These are phyloP conservation scores for Phytophthora litchii DNA, from an alignment of 352 stramenopile species.

Conservation along the genomic window DNA sequence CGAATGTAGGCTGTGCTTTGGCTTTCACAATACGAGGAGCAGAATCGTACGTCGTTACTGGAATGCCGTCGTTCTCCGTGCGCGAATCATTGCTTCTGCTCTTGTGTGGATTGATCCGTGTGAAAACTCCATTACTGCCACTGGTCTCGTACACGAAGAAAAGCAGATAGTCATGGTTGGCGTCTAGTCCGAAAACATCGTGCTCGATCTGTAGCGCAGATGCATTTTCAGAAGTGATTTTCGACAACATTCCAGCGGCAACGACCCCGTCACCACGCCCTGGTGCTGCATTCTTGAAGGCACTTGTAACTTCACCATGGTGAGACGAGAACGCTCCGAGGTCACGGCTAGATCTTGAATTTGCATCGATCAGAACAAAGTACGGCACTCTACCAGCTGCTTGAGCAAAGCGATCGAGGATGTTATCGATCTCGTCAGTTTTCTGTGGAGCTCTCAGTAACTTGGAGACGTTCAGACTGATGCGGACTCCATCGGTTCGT, in stretches of 20 bases:
- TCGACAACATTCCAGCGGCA: constrained; percentile 49
- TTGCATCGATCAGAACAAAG: constrained; percentile 67
- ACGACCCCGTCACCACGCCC: constrained; percentile 44
- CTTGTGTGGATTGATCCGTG: constrained; percentile 67
- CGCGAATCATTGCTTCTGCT: constrained; percentile 47
- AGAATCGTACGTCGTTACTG: constrained; percentile 54
- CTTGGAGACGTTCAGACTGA: constrained; percentile 65
- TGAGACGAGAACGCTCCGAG: constrained; percentile 18
- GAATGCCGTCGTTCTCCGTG: constrained; percentile 49
- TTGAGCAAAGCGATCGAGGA: constrained; percentile 26
- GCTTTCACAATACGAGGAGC: constrained; percentile 54
- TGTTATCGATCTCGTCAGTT: neutral
- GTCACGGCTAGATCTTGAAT: constrained; percentile 36
- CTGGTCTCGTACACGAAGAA: constrained; percentile 83
- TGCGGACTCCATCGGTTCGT: constrained; percentile 48
- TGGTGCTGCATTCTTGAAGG: constrained; percentile 28
- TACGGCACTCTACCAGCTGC: constrained; percentile 53
- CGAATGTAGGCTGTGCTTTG: constrained; percentile 53
- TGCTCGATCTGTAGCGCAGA: constrained; percentile 49
- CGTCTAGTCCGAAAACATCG: constrained; percentile 40
- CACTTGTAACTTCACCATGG: constrained; percentile 25
- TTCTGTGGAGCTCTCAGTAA: constrained; percentile 33
- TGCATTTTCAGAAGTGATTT: constrained; percentile 51
- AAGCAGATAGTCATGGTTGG: constrained; percentile 62
- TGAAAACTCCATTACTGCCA: constrained; percentile 71